Percentiles rank a stretch among this genome's conserved stretches.
Evolutionary conservation across 2,329 filamentous ascomycete genomes (phyloP).

Genomic region (Colletotrichum melonis): DNA sequence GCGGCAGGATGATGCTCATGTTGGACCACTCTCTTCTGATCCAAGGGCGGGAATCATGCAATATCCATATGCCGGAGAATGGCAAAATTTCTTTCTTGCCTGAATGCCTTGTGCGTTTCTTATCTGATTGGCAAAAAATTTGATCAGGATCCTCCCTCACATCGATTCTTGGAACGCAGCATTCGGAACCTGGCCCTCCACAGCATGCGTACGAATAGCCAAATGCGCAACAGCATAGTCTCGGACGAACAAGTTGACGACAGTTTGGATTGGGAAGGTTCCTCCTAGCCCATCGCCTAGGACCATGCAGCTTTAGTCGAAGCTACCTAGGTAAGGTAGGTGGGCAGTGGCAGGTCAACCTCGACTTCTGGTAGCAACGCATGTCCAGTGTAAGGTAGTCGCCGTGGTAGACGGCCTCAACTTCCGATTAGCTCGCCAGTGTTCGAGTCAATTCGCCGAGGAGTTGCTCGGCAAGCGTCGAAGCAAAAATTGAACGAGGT

Average conservation of each 20-base stretch:
- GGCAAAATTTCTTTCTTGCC: neutral
- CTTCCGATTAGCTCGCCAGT: constrained; percentile 7
- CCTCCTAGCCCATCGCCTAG: neutral
- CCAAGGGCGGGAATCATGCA: constrained; percentile 18
- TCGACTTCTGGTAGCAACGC: neutral
- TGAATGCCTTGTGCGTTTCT: neutral
- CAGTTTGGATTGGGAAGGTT: neutral
- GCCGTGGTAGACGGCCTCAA: neutral
- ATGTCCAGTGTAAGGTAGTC: neutral
- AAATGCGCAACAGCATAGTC: neutral
- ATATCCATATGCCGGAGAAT: constrained; percentile 4
- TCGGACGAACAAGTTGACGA: neutral
- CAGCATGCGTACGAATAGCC: constrained; percentile 7
- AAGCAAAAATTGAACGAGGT: neutral
- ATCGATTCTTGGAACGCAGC: constrained; percentile 2
- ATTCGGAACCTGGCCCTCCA: constrained; percentile 18
- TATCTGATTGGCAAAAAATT: neutral
- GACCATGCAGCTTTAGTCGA: neutral
- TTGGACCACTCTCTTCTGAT: constrained; percentile 33
- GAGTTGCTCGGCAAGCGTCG: neutral
- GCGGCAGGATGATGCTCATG: constrained; percentile 7
- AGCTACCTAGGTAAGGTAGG: neutral
- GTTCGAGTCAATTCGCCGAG: constrained; percentile 8
- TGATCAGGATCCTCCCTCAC: neutral
- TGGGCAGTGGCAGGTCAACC: neutral